Percentiles rank a stretch among this genome's conserved stretches.
Conservation (phyloP, 495 filamentous ascomycete species). For the Bryoglossum gracile region DNA sequence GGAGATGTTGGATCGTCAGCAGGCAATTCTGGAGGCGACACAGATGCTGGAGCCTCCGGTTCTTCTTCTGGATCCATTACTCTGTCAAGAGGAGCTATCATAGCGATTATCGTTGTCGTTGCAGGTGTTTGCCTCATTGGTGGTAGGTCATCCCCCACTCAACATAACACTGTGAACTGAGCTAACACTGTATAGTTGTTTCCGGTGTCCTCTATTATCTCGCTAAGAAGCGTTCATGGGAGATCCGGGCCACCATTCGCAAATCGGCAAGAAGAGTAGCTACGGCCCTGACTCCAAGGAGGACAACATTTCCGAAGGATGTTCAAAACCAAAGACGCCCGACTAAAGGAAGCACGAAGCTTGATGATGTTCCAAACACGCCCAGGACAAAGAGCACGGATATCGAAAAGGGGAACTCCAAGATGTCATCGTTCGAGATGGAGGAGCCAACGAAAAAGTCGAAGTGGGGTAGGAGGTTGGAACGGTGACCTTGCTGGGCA, state of each 20-base stretch:
- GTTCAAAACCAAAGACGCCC: conserved; percentile 30
- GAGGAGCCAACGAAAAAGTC: conserved; percentile 18
- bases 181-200: conserved; percentile 32
- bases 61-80: conserved; percentile 38
- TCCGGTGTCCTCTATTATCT: conserved; percentile 44
- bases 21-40: conserved; percentile 28
- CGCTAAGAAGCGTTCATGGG: conserved; percentile 52
- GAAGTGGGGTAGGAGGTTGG: conserved; percentile 17
- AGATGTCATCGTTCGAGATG: conserved; percentile 23
- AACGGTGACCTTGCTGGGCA: neutral
- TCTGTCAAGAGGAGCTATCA: conserved; percentile 50
- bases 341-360: conserved; percentile 28
- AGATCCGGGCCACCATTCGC: conserved; percentile 43
- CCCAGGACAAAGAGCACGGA: conserved; percentile 39
- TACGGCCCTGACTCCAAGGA: conserved; percentile 45
- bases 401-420: conserved; percentile 41
- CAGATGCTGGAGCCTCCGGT: conserved; percentile 49
- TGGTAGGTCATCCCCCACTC: conserved; percentile 32
- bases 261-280: conserved; percentile 46
- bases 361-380: conserved; percentile 46
- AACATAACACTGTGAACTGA: neutral
- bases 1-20: conserved; percentile 22
- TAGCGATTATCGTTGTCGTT: conserved; percentile 56
- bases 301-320: conserved; percentile 46
- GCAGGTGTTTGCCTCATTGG: conserved; percentile 49